A percentile compares a stretch with the other conserved stretches of the same genome.
Evolutionary conservation across 78 protist genomes (phyloP).

Genomic region (Dictyostelium intermedium): DNA sequence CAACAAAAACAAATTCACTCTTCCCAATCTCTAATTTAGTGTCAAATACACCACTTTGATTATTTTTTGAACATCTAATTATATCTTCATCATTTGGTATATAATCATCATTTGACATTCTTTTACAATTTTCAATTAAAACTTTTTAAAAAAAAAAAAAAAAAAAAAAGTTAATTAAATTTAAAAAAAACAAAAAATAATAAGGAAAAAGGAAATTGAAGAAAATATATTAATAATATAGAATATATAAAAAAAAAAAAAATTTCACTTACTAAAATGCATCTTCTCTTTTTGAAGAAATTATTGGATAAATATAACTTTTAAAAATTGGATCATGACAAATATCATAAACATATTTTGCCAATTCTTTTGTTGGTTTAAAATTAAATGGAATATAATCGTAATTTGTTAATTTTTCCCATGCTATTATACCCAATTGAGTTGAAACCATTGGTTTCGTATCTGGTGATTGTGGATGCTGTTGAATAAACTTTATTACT

Average conservation of each 20-base stretch:
- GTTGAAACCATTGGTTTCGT: neutral
- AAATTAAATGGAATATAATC: neutral
- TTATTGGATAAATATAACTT: neutral
- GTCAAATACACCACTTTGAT: slow-evolving; percentile 14
- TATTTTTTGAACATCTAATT: neutral
- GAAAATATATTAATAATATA: too few species aligned
- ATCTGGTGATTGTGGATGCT: neutral
- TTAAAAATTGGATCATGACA: slow-evolving; percentile 21
- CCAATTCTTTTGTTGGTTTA: neutral
- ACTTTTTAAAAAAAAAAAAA: neutral
- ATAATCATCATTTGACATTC: slow-evolving; percentile 19
- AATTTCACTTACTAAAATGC: slow-evolving; percentile 17
- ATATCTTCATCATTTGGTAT: slow-evolving; percentile 56
- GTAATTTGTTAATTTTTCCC: neutral
- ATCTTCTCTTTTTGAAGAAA: slow-evolving; percentile 29
- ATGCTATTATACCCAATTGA: neutral
- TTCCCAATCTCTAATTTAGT: slow-evolving; percentile 30
- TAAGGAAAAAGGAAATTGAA: too few species aligned
- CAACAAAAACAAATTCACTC: slow-evolving; percentile 34
- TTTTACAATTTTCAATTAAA: slow-evolving; percentile 59
- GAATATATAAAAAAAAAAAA: neutral
- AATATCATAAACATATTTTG: neutral
- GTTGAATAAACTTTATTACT: slow-evolving; percentile 7
- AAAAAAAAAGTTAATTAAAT: neutral
- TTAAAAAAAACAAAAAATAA: neutral